Evolutionary conservation across 208 protist genomes (phyloP), one percentile per base, ranked within the genome.

Genomic region (Wallacemonas rigidus): DNA sequence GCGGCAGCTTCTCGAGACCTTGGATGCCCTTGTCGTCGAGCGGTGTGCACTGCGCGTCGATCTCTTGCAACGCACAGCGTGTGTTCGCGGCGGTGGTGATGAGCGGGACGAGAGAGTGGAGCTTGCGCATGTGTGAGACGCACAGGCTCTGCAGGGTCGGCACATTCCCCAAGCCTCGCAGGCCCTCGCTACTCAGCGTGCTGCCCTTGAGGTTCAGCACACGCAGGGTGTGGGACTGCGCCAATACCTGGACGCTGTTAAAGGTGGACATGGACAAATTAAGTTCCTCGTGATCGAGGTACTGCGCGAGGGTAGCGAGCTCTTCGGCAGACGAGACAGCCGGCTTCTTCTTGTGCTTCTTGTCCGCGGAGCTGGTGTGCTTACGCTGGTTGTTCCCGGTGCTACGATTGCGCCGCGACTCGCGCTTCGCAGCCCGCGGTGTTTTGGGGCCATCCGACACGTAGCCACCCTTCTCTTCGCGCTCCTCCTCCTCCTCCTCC

Each of bases 201-300:
- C 83, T 88, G 54, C 83, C 79, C 36, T 74, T 77, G 36, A 88
- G 72, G 75, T 83, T 83, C 54, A 88, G 69, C 38, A 83, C 77
- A 11, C 81, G 81, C 51, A 89, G 74, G 40, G 75, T 71, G 36
- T 70, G 47, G n/a, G 80, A 89, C 50, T 74, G 56, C 3, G 77
- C 45, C 38, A 90, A 79, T 41, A 64, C 71, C 43, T 84, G 83
- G 44, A 89, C 65, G 40, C 39, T 72, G 65, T 58, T 80, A 64
- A 92, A 86, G 26, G 81, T 89, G 26, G 83, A 86, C 71, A 85
- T 75, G 51, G 83, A 89, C 26, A 92, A 74, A 63, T 92, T 88
- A 40, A 83, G 70, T 8, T 88, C 80, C 45, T 71, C 67, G 40
- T 80, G 71, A 35, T 69, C 58, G 39, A 84, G 58, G 70, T 88